Base-by-base conservation (phyloP, 2,329 filamentous ascomycete species). In the Colletotrichum acutatum region DNA sequence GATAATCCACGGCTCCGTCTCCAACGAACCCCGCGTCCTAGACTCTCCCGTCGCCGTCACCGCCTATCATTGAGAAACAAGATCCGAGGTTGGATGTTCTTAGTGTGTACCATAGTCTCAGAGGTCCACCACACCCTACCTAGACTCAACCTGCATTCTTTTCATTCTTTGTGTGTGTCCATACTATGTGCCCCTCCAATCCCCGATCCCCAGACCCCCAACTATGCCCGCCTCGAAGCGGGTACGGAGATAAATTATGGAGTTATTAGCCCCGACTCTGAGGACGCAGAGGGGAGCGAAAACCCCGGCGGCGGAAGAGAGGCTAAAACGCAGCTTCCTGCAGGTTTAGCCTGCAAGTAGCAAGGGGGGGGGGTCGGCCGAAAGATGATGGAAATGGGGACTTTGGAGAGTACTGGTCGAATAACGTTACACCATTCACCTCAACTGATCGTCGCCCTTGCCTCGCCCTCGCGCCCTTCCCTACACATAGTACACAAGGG, bases 391-490 rank as follows among this genome's bases (percentile, higher is more conserved):
- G 26, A 49, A 34, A 63, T 49, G 37, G n/a, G 12, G 37, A 57
- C 16, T 53, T 64, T 24, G 32, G 52, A 28, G 26, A 53, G 14
- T 11, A 32, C 69, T 52, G 9, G 46, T 22, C 66, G 37, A 72
- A 70, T 65, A 54, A 65, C 46, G 46, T 65, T 56, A 70, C 32
- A 65, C 54, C 59, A 57, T 53, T 34, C 14, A 22, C 26, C 26
- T 71, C 42, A 4, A 42, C 26, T 54, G 66, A 70, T 72, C 65
- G n/a, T 72, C 70, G 53, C 34, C 34, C 32, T 32, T 42, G 37
- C 37, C 42, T 49, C 19, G 42, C 19, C 37, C 42, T 49, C 19
- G 42, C 19, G 42, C 42, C 42, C 19, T 49, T 49, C 7, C 42
- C 42, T 49, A 14, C 42, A 42, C 52, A 37, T 49, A 66, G 70